These are phyloP conservation scores for Dothistroma pini DNA, from an alignment of 2,329 filamentous ascomycete species.

Conservation along the genomic window DNA sequence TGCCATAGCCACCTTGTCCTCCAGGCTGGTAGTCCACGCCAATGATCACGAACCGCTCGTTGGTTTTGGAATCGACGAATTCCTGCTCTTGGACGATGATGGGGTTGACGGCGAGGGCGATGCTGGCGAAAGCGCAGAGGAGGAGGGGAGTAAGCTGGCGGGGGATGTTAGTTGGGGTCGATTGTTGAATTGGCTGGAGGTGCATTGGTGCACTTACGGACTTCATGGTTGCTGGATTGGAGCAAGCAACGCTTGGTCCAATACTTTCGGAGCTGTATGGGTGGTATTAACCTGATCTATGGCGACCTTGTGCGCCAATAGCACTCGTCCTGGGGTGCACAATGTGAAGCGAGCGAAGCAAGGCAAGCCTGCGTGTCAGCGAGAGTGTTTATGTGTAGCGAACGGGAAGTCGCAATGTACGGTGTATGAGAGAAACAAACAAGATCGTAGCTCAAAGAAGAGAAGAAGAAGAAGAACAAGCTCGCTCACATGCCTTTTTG, in stretches of 20 bases:
- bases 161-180: background rate
- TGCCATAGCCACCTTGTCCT: constrained; percentile 56
- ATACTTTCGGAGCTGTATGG: background rate
- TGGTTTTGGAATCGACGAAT: constrained; percentile 57
- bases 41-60: constrained; percentile 56
- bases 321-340: background rate
- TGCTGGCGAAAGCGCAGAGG: constrained; percentile 20
- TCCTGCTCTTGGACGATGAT: constrained; percentile 57
- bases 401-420: background rate
- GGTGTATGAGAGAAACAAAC: background rate
- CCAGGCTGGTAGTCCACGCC: constrained; percentile 62
- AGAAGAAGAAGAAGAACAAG: background rate
- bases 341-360: too few species aligned
- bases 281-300: background rate
- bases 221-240: constrained; percentile 2
- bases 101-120: constrained; percentile 53
- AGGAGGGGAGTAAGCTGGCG: background rate
- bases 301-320: background rate
- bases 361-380: too few species aligned
- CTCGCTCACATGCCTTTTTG: background rate
- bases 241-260: background rate
- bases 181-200: background rate
- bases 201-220: constrained; percentile 1
- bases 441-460: too few species aligned
- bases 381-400: too few species aligned